phyloP scores from a whole-genome alignment of 2,329 filamentous ascomycete genomes.

The Curvularia sp. region DNA sequence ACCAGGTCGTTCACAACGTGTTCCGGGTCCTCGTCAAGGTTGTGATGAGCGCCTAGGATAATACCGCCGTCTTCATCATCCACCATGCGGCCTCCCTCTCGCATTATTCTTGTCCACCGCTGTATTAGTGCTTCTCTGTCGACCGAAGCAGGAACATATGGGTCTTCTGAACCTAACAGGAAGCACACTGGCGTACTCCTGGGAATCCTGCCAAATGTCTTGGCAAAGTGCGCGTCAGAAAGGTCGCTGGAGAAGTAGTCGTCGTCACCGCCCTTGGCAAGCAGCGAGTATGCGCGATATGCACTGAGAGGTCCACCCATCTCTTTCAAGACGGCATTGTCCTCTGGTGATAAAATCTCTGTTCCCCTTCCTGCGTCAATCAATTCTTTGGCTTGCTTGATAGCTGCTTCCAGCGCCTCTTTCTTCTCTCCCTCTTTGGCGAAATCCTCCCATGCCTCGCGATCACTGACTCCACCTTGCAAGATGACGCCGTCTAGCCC shows the following conservation, averaged over 20 bases:
- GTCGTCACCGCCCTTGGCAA: conserved; percentile 71
- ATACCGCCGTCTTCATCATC: conserved; percentile 60
- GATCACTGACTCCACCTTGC: conserved; percentile 80
- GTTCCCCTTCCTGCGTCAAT: conserved; percentile 62
- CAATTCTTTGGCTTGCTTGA: conserved; percentile 62
- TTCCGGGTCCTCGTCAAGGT: conserved; percentile 57
- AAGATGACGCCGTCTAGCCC: conserved; percentile 76
- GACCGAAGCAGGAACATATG: conserved; percentile 66
- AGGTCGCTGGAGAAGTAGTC: conserved; percentile 89
- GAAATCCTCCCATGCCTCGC: conserved; percentile 63
- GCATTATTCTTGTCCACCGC: conserved; percentile 61
- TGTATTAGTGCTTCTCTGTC: conserved; percentile 66
- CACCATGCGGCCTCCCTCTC: conserved; percentile 55
- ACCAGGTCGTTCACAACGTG: conserved; percentile 59
- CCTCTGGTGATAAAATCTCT: conserved; percentile 61
- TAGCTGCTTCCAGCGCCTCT: conserved; percentile 18
- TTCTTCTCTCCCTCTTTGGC: conserved; percentile 33
- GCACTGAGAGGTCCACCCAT: conserved; percentile 61
- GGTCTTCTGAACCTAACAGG: conserved; percentile 70
- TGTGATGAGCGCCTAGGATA: conserved; percentile 60
- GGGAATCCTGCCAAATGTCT: conserved; percentile 71
- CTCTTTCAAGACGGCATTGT: conserved; percentile 35
- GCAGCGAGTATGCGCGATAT: conserved; percentile 65
- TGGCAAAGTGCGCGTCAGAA: conserved; percentile 61
- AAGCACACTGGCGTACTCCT: conserved; percentile 64